Conservation (phyloP, 495 filamentous ascomycete species). For the Chaetomium cochliodes region DNA sequence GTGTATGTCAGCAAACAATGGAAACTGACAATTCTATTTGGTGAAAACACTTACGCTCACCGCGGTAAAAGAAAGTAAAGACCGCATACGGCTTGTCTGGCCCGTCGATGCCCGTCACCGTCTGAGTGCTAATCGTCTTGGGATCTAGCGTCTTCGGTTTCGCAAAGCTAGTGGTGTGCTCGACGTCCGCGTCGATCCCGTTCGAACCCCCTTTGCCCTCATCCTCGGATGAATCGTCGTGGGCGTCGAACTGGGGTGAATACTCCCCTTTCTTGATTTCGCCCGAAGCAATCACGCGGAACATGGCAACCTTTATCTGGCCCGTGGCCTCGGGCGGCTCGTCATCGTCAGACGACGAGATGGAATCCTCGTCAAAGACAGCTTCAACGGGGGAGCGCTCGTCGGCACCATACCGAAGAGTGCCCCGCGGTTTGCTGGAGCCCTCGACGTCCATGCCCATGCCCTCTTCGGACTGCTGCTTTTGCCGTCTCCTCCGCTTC, state of each 20-base stretch:
- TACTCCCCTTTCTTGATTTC: conserved; percentile 98
- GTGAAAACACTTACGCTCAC: conserved; percentile 69
- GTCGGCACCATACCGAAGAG: conserved; percentile 76
- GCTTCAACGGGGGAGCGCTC: conserved; percentile 69
- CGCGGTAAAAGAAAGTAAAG: conserved; percentile 97
- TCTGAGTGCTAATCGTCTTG: conserved; percentile 96
- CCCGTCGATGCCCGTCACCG: conserved; percentile 95
- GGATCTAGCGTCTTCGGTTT: conserved; percentile 96
- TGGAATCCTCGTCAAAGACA: conserved; percentile 68
- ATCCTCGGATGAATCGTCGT: conserved; percentile 81
- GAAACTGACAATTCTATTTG: conserved; percentile 6
- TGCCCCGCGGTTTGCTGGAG: conserved; percentile 42
- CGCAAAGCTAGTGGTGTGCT: conserved; percentile 98
- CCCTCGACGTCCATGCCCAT: conserved; percentile 53
- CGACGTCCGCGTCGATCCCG: conserved; percentile 64
- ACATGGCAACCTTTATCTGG: conserved; percentile 97
- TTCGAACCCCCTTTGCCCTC: conserved; percentile 46
- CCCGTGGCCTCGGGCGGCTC: conserved; percentile 90
- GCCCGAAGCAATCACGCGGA: conserved; percentile 90
- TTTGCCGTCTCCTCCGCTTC: conserved; percentile 72
- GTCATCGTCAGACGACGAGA: conserved; percentile 76
- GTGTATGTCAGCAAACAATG: conserved; percentile 24
- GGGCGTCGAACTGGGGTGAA: conserved; percentile 94
- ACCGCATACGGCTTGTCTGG: conserved; percentile 93
- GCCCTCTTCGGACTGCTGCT: conserved; percentile 47